A percentile compares a stretch with the other conserved stretches of the same genome.
These are phyloP conservation scores for Paramecium tetraurelia DNA, from an alignment of 73 alveolate species.

Conservation along the genomic window DNA sequence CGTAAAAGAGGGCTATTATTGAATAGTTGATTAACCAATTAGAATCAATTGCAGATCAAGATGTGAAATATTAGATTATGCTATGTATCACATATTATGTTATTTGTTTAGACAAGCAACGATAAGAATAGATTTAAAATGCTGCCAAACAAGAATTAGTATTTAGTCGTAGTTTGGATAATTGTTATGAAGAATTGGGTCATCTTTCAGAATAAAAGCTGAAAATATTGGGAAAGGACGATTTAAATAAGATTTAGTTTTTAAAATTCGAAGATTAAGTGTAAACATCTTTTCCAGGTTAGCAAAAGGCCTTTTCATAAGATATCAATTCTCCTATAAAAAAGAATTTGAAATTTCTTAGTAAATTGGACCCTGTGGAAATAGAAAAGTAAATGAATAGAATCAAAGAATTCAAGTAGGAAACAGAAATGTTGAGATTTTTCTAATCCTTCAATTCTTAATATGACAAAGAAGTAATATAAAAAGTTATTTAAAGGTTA, in stretches of 20 bases:
- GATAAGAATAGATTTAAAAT: not conserved
- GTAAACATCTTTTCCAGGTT: conserved; percentile 2
- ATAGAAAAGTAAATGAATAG: not conserved
- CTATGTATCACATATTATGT: not conserved
- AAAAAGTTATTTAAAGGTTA: not conserved
- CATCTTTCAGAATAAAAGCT: not conserved
- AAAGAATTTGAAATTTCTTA: not conserved
- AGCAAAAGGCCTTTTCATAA: not conserved
- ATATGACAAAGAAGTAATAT: not conserved
- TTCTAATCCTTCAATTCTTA: not conserved
- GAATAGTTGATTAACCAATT: not conserved
- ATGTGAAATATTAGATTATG: conserved; percentile 26
- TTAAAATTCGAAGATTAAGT: not conserved
- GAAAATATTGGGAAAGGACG: not conserved
- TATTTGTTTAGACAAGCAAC: not conserved
- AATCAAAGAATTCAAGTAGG: not conserved
- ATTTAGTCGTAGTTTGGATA: not conserved
- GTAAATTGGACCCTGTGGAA: not conserved
- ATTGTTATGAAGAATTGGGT: conserved; percentile 5
- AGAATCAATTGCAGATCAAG: not conserved
- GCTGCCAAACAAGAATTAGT: not conserved
- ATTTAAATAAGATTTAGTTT: not conserved
- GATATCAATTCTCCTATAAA: not conserved
- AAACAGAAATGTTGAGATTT: not conserved
- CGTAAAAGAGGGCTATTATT: not conserved